phyloP scores from a whole-genome alignment of 306 rosid genomes.

The Pyrus betulifolia region DNA sequence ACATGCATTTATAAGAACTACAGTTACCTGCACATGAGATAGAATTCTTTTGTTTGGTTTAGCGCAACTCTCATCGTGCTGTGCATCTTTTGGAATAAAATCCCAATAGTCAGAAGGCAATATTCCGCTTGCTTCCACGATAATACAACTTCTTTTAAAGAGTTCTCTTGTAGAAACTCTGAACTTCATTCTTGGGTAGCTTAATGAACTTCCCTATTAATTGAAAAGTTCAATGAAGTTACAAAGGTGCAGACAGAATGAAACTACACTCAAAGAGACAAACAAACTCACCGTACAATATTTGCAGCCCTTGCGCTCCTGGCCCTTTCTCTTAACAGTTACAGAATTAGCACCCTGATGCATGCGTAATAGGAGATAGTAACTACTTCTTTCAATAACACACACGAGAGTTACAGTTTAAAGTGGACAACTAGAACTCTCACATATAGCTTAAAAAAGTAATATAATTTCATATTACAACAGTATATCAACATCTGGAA shows the following conservation, averaged over 20 bases:
- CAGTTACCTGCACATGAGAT: slow-evolving; percentile 73
- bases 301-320: slow-evolving; percentile 47
- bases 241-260: not conserved
- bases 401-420: not conserved
- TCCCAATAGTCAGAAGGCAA: slow-evolving; percentile 78
- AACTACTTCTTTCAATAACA: not conserved
- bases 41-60: slow-evolving; percentile 53
- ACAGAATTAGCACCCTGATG: slow-evolving; percentile 44
- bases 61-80: slow-evolving; percentile 45
- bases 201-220: slow-evolving; percentile 47
- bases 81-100: slow-evolving; percentile 59
- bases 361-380: slow-evolving; percentile 19
- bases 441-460: not conserved
- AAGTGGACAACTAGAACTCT: slow-evolving; percentile 6
- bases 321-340: slow-evolving; percentile 19
- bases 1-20: not conserved
- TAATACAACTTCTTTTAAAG: slow-evolving; percentile 54
- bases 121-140: slow-evolving; percentile 51
- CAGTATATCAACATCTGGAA: not conserved
- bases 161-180: slow-evolving; percentile 64
- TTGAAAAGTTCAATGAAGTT: slow-evolving; percentile 13
- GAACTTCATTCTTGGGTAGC: slow-evolving; percentile 66
- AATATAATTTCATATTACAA: not conserved
- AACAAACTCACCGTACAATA: slow-evolving; percentile 75
- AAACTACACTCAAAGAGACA: slow-evolving; percentile 1